Base-by-base conservation (phyloP, 75 land plant genomes). In the Chamaecyparis obtusa region DNA sequence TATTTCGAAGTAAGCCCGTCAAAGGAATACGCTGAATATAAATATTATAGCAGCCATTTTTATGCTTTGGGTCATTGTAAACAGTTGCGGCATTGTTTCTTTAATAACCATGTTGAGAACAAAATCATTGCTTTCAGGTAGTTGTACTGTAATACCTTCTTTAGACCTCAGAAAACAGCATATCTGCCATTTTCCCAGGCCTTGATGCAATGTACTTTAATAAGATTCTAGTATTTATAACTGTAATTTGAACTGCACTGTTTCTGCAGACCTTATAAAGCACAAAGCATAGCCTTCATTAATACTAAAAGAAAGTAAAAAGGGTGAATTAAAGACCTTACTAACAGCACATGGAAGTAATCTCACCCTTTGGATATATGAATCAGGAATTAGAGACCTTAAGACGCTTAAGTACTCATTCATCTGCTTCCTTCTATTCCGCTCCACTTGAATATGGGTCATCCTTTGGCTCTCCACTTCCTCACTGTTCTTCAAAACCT, bases 361-460 rank as follows among this genome's bases (percentile, higher is more conserved):
- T 13, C 85, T 84, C 64, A 94, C 96, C 91, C 93, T 92, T 87
- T 91, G 96, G 41, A 90, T 89, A 74, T 94, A 95, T 17, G 95
- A 92, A 19, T 90, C 89, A 13, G 96, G 96, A 95, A 95, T 95
- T 85, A 95, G 92, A 10, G 94, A 90, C 43, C 96, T 91, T 13
- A 95, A 83, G 67, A 92, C 89, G 17, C 88, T 56, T 16, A 95
- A 88, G 54, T 94, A 91, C 85, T 94, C 95, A 76, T 95, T 95
- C 96, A 95, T 95, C 86, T 93, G 95, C 86, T 88, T 91, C 67
- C 96, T 86, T 15, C 96, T 92, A 78, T 93, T 95, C 15, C 96
- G 81, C 89, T 95, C 96, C 49, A 95, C 95, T 21, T 90, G 92
- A 80, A 95, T 95, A 85, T 95, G 96, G 10, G 96, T 94, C 90